Evolutionary conservation across 2,329 filamentous ascomycete species (phyloP), one percentile per base, ranked within the genome.

Genomic region (Alternaria dauci): DNA sequence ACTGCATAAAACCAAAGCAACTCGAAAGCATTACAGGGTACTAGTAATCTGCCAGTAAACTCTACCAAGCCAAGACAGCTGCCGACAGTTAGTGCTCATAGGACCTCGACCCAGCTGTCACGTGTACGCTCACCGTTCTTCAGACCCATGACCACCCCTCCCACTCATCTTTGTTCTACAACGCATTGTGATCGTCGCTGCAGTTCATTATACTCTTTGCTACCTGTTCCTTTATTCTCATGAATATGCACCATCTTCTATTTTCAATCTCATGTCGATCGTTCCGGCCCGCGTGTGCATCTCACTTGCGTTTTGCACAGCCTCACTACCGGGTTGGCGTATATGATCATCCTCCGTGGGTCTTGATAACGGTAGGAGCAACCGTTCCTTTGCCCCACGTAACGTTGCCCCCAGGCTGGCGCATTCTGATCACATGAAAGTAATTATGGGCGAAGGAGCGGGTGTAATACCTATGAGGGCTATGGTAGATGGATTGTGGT

Each of bases 301-400:
- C 47, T 57, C 46, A 57, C 47, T 16, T 57, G 47, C 55, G 34
- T 52, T 42, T 32, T 57, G 55, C 55, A 57, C 55, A 57, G 55
- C 55, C 55, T 44, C 47, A 52, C 26, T 39, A 20, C 46, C 55
- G 42, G 30, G 54, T 50, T 50, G 34, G 18, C 53, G 25, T 42
- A 30, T 39, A 39, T 41, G 34, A 30, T 32, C 43, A 55, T 39
- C 53, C 25, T 52, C 18, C 32, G 23, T 34, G 5, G 18, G 26
- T 16, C 26, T 25, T 44, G 46, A 25, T 50, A 50, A 25, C 30
- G 46, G 32, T 42, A 38, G 39, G 8, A 38, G 28, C 51, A 23
- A 43, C 26, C 51, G 36, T 55, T 16, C 44, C 43, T 48, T 39
- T 20, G 34, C 48, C 34, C 43, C 8, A 26, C 34, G 26, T 25